Base-by-base conservation (phyloP, 163 green algal genomes). In the Scenedesmus sp. region DNA sequence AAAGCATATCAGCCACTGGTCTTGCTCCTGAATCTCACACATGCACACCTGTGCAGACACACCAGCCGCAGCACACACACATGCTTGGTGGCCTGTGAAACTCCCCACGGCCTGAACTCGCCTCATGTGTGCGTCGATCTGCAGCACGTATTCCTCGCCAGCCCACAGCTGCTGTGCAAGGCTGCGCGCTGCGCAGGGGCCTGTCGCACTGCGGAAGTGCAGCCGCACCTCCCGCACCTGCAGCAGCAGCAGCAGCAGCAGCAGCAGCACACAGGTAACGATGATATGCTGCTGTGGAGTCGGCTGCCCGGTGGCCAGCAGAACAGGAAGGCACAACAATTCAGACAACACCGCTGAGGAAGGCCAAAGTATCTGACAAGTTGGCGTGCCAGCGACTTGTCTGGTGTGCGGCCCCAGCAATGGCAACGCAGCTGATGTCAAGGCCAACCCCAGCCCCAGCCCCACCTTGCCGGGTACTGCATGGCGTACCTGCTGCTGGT, bases 41-140 rank as follows among this genome's bases (percentile, higher is more conserved):
- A 70, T 33, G 56, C 20, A n/a, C 10, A 4, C 40, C 16, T 33
- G 65, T 56, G 65, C 65, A 20, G 1, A 73, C 5, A 35, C 61
- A 73, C 3, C 3, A 6, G 2, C 53, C 82, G 7, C 37, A 33
- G 56, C 83, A 53, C 30, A n/a, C 18, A 76, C 65, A 40, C 3
- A 18, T 76, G 30, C 30, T 76, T 56, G 12, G 30, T 24, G 24
- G 4, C 5, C 6, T 76, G 65, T 3, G 1, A 40, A 40, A n/a
- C 24, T 4, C 65, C 6, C 61, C 1, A 24, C 5, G 3, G 13
- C 26, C 13, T 24, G 53, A 26, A 4, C 73, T 76, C 51, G 94
- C 94, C 96, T 86, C 94, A 96, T 97, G 94, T 98, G 96, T 9
- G 95, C 92, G 87, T 98, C 96, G 1, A 98, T 89, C 92, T 98